Evolutionary conservation across 306 rosid genomes (phyloP), one percentile per base, ranked within the genome.

Genomic region (Elaeagnus macrophylla): DNA sequence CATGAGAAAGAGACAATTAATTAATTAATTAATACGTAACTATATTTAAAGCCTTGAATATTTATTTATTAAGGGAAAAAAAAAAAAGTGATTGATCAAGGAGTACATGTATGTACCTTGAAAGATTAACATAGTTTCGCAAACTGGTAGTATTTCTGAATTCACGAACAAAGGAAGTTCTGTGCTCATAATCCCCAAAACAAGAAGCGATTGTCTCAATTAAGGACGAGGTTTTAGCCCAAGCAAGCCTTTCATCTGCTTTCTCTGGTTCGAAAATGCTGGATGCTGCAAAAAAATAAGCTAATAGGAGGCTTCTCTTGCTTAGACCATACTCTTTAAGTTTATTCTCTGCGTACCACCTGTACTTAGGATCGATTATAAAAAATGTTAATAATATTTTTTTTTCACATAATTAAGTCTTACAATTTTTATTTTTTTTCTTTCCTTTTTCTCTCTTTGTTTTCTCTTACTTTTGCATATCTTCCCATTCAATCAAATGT

Each of bases 401-500:
- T 16, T 6, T 8, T 61, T 57, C 9, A 14, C 32, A n/a, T n/a
- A n/a, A n/a, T 25, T 2, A 25, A 25, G 32, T 25, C 3, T 25
- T 2, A 25, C 2, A 25, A 5, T 25, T 25, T 25, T 25, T 25
- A 25, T 25, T 25, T 25, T 25, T n/a, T 25, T 0, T 25, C 32
- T 25, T 25, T 84, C 99, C 73, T 72, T 50, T 79, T n/a, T 25
- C 5, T 25, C 32, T 25, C n/a, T n/a, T n/a, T n/a, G n/a, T n/a
- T n/a, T n/a, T 25, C 5, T 25, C 32, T 25, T 25, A 88, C 99
- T 75, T 72, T 50, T 79, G 84, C 61, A 84, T 62, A 16, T 51
- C 66, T n/a, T 65, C 68, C 96, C 96, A 88, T n/a, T 93, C 99
- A 7, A 37, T 62, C 19, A 72, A 77, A 76, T 93, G 99, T 67